Conservation (phyloP, 1,284 basidiomycete genomes). For the Marasmius sp. region DNA sequence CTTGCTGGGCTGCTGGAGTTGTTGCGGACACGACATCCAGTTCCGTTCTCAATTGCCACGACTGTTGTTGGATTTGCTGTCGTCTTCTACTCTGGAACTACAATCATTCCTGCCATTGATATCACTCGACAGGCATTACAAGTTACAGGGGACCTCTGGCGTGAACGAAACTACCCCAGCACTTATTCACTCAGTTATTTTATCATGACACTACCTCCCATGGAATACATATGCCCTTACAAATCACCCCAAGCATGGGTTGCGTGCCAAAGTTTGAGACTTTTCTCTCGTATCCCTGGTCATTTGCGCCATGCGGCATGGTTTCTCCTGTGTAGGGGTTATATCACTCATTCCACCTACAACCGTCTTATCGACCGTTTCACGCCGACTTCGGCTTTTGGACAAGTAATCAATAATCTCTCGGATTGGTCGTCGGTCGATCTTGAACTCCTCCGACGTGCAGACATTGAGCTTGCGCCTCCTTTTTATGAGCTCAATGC, state of each 20-base stretch:
- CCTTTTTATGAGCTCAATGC: not conserved
- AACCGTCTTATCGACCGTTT: too few relatives aligned
- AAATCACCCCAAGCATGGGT: not conserved
- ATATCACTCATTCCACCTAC: too few relatives aligned
- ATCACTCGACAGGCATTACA: not conserved
- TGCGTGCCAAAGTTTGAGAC: not conserved
- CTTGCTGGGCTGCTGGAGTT: conserved; percentile 3
- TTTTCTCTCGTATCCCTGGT: not conserved
- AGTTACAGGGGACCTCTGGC: too few relatives aligned
- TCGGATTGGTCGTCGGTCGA: not conserved
- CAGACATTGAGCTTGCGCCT: not conserved
- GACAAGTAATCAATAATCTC: too few relatives aligned
- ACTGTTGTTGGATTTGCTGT: not conserved
- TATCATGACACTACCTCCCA: not conserved
- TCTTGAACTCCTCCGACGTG: not conserved
- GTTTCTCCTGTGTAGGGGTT: too few relatives aligned
- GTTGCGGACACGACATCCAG: not conserved
- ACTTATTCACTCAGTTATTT: not conserved
- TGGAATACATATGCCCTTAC: not conserved
- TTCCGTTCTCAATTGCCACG: not conserved
- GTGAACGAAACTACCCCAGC: too few relatives aligned
- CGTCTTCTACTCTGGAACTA: not conserved
- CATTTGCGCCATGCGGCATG: too few relatives aligned
- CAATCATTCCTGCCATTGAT: not conserved
- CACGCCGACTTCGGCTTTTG: too few relatives aligned